Base-by-base conservation (phyloP, 495 filamentous ascomycete species). In the Immersiella caudata region DNA sequence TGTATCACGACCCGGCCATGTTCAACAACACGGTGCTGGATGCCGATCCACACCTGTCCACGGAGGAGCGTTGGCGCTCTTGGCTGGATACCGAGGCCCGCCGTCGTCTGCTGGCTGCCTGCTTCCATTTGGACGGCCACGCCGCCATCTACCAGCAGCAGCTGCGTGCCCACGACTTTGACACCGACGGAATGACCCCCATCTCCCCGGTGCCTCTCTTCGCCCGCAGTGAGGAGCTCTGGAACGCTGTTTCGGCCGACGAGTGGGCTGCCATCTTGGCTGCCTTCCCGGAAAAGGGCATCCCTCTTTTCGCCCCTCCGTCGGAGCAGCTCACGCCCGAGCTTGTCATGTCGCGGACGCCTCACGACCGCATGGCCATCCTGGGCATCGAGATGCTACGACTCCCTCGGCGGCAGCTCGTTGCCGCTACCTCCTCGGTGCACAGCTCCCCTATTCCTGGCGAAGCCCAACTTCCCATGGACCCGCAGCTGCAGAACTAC, bases 121-220 rank as follows among this genome's bases (percentile, higher is more conserved):
- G 81, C 73, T 81, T 85, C 74, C 71, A 83, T 68, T 74, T 81
- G 63, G 84, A 87, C 73, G 75, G 81, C 20, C 85, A 85, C 64
- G 74, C 82, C 62, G 76, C 82, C 56, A 74, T 80, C 64, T 84
- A 80, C 66, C 80, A 85, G 64, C 81, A 85, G 72, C 80, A 82
- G 64, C 66, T 68, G n/a, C 76, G 76, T 9, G 74, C 70, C 9
- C 74, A 76, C 57, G 73, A 78, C 56, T 66, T 65, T 68, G 70
- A 74, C 56, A 64, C 70, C 55, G 68, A 54, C 59, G 73, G 73
- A 58, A 64, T 65, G 67, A 70, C 69, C 20, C 66, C 70, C 49
- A 70, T 70, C 61, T 75, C 68, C n/a, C 68, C 71, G 22, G 74
- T 81, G 25, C 81, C 81, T 29, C 68, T 83, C 61, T 71, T 76